phyloP scores from a whole-genome alignment of 192 early-diverging fungal genomes.

The Phycomyces nitens region DNA sequence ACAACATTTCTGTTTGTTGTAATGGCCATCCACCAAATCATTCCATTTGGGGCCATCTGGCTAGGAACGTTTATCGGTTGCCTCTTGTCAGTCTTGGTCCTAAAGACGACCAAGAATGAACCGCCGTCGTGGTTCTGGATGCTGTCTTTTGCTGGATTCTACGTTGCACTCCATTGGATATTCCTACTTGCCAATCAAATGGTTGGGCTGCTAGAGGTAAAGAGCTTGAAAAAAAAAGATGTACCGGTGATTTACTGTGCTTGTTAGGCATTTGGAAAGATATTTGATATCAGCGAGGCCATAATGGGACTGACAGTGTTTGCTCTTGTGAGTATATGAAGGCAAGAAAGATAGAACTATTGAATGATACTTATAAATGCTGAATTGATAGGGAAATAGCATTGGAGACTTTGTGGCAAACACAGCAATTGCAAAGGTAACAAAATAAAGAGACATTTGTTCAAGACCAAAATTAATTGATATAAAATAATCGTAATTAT shows the following conservation, averaged over 20 bases:
- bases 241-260: too few species aligned
- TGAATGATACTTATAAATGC: too few species aligned
- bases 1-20: conserved; percentile 50
- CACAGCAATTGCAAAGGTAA: conserved; percentile 67
- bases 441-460: too few species aligned
- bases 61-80: conserved; percentile 30
- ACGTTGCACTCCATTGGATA: conserved; percentile 78
- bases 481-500: too few species aligned
- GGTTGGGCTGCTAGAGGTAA: conserved; percentile 69
- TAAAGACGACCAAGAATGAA: conserved; percentile 29
- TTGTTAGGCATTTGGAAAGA: conserved; percentile 63
- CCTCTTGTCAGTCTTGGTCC: conserved; percentile 20
- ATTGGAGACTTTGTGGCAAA: conserved; percentile 90
- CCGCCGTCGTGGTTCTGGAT: conserved; percentile 42
- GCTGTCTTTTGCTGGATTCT: conserved; percentile 66
- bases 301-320: conserved; percentile 81
- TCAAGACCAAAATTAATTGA: too few species aligned
- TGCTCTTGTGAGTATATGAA: conserved; percentile 63
- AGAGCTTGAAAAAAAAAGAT: too few species aligned
- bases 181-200: conserved; percentile 84
- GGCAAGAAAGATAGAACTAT: too few species aligned
- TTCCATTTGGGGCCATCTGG: conserved; percentile 20
- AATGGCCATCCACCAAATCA: conserved; percentile 4
- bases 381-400: conserved; percentile 77
- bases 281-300: conserved; percentile 76